Percentiles rank a stretch among this genome's conserved stretches.
Evolutionary conservation across 1,139 yeast genomes (phyloP).

Genomic region (Blastobotrys illinoisensis): DNA sequence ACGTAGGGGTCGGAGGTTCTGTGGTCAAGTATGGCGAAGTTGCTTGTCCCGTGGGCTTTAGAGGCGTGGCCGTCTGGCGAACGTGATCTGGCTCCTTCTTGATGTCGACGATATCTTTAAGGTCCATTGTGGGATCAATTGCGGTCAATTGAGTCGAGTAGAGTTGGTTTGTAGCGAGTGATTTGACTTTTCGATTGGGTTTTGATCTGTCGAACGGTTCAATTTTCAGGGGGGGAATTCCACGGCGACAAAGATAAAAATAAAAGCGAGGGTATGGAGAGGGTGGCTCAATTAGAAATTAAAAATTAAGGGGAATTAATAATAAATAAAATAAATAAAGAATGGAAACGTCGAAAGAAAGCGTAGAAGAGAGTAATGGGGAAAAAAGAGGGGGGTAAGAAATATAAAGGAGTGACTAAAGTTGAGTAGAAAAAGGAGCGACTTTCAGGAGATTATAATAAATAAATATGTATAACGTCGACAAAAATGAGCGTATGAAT

Average conservation of each 20-base stretch:
- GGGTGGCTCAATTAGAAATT: neutral
- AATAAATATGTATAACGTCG: neutral
- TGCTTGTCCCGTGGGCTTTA: neutral
- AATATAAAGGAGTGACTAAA: constrained; percentile 8
- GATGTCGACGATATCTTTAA: constrained; percentile 13
- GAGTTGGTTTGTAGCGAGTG: neutral
- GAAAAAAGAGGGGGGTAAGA: neutral
- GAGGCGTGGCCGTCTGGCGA: neutral
- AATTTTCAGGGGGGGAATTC: neutral
- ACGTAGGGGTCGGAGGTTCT: constrained; percentile 14
- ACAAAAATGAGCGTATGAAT: neutral
- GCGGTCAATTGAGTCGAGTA: neutral
- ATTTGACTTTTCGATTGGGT: neutral
- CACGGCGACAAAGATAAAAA: neutral
- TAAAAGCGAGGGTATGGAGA: neutral
- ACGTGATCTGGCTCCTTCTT: neutral
- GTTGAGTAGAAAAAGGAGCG: constrained; percentile 3
- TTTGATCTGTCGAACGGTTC: neutral
- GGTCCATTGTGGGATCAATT: constrained; percentile 10
- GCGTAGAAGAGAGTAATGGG: neutral
- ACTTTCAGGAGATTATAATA: neutral
- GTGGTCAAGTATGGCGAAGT: constrained; percentile 6
- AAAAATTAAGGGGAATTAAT: constrained; percentile 1
- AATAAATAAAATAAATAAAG: constrained; percentile 1
- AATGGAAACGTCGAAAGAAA: neutral